phyloP scores from a whole-genome alignment of 2,329 filamentous ascomycete species.

The Pseudogymnoascus sp. region DNA sequence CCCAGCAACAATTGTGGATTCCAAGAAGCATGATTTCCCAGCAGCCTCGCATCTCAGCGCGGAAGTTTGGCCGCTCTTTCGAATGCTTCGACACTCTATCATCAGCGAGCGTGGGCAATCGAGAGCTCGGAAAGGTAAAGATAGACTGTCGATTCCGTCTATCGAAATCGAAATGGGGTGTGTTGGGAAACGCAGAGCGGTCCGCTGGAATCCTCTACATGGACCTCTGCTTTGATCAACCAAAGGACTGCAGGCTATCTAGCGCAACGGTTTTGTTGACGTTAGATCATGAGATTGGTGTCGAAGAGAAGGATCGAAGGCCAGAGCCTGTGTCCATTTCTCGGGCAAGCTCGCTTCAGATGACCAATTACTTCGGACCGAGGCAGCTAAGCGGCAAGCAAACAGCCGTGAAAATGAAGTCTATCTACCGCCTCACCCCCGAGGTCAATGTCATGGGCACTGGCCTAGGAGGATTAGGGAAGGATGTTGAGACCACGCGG shows the following conservation, averaged over 20 bases:
- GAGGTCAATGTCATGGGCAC: conserved; percentile 14
- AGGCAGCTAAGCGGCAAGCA: conserved; percentile 15
- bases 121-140: background rate
- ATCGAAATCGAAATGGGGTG: background rate
- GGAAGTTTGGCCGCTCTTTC: background rate
- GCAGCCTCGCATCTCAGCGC: background rate
- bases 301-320: background rate
- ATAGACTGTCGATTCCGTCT: background rate
- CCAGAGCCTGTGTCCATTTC: background rate
- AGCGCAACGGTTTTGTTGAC: conserved; percentile 14
- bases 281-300: background rate
- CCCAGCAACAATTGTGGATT: background rate
- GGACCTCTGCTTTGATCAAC: conserved; percentile 16
- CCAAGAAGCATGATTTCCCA: background rate
- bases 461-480: conserved; percentile 15
- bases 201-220: conserved; percentile 16
- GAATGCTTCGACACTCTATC: background rate
- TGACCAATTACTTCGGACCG: conserved; percentile 19
- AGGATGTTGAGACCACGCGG: background rate
- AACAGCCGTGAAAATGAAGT: conserved; percentile 12
- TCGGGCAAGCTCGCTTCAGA: conserved; percentile 7
- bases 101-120: background rate
- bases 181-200: background rate
- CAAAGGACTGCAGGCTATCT: conserved; percentile 14
- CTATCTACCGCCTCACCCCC: conserved; percentile 13